Percentiles rank a stretch among this genome's conserved stretches.
Evolutionary conservation across 768 basidiomycete genomes (phyloP).

Genomic region (Lentinula detonsa): DNA sequence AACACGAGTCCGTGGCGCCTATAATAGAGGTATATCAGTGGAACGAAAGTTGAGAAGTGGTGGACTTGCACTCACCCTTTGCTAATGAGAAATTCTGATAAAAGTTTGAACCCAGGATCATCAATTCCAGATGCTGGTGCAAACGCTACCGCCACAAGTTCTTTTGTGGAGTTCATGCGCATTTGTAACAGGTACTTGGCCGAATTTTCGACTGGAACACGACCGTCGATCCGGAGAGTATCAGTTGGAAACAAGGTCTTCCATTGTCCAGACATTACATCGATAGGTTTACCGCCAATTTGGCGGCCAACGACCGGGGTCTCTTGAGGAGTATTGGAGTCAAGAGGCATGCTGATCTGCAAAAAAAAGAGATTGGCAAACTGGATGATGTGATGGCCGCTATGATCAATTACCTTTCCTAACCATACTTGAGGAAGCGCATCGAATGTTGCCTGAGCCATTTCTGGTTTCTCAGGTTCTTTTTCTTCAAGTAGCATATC

Average conservation of each 20-base stretch:
- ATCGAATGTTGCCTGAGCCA: slow-evolving; percentile 46
- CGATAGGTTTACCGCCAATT: slow-evolving; percentile 66
- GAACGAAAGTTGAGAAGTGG: not conserved
- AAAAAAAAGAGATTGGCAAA: slow-evolving; percentile 7
- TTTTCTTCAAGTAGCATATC: slow-evolving; percentile 79
- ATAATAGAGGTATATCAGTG: slow-evolving; percentile 3
- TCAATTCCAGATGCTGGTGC: slow-evolving; percentile 40
- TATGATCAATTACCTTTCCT: slow-evolving; percentile 52
- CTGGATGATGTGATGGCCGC: not conserved
- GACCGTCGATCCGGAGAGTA: slow-evolving; percentile 73
- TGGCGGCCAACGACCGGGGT: slow-evolving; percentile 68
- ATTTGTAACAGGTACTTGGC: slow-evolving; percentile 74
- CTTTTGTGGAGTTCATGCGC: slow-evolving; percentile 69
- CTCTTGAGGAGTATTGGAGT: slow-evolving; percentile 63
- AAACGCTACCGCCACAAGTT: slow-evolving; percentile 75
- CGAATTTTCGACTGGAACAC: slow-evolving; percentile 73
- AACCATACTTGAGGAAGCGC: slow-evolving; percentile 62
- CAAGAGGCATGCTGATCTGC: slow-evolving; percentile 77
- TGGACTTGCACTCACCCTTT: slow-evolving; percentile 53
- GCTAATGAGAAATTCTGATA: slow-evolving; percentile 61
- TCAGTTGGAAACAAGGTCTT: slow-evolving; percentile 67
- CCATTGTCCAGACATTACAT: slow-evolving; percentile 60
- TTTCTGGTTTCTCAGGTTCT: slow-evolving; percentile 29
- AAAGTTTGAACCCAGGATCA: slow-evolving; percentile 48
- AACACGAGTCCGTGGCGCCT: slow-evolving; percentile 86